phyloP scores from a whole-genome alignment of 2,329 filamentous ascomycete species.

The Epichloe coenophiala region DNA sequence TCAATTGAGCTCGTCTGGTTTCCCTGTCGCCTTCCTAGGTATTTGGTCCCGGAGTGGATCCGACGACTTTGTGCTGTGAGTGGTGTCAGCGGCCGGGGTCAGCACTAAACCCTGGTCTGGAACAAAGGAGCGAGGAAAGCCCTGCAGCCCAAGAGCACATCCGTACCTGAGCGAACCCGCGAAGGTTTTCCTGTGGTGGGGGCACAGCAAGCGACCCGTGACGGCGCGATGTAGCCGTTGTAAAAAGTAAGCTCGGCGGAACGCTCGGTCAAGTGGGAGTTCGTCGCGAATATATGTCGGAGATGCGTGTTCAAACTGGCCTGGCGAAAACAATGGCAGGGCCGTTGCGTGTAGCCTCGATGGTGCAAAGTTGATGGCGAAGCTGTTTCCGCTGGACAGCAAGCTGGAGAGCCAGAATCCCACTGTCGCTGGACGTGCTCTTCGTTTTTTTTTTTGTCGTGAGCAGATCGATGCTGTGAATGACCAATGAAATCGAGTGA shows the following conservation, averaged over 20 bases:
- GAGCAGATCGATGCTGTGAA: not conserved
- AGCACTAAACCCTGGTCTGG: slow-evolving; percentile 5
- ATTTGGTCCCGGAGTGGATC: slow-evolving; percentile 1
- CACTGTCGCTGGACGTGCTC: not conserved
- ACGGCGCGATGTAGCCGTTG: slow-evolving; percentile 1
- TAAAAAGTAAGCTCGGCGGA: not conserved
- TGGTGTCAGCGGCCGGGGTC: slow-evolving; percentile 4
- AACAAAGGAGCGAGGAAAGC: not conserved
- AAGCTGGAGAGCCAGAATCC: not conserved
- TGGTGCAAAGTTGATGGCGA: not conserved
- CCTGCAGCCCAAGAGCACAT: slow-evolving; percentile 2
- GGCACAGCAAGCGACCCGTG: slow-evolving; percentile 1
- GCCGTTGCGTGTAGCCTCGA: not conserved
- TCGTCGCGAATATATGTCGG: not conserved
- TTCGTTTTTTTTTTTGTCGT: not conserved
- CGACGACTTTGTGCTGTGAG: not conserved
- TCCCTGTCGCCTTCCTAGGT: not conserved
- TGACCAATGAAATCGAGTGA: not conserved
- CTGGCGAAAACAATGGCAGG: not conserved
- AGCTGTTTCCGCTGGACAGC: not conserved
- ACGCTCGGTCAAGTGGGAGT: not conserved
- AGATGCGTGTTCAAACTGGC: not conserved
- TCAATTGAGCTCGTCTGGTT: slow-evolving; percentile 3
- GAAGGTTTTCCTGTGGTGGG: slow-evolving; percentile 3
- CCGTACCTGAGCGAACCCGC: slow-evolving; percentile 4